Percentiles rank a stretch among this genome's conserved stretches.
phyloP scores from a whole-genome alignment of 345 rosid species.

The Citrus unshiu region DNA sequence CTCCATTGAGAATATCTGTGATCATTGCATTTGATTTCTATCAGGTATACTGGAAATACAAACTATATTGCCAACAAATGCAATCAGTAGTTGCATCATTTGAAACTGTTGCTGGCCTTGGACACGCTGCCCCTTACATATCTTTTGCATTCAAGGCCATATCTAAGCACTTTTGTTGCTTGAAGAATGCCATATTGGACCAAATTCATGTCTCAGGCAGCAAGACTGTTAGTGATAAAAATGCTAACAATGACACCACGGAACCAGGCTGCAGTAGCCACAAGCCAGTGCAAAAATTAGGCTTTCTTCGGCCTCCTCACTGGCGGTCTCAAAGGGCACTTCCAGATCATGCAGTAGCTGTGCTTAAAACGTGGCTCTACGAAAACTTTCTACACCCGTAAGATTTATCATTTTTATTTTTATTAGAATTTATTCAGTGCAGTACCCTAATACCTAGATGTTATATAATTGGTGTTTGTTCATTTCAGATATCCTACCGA shows the following conservation, averaged over 20 bases:
- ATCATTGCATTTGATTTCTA: background rate
- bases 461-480: background rate
- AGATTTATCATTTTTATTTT: constrained; percentile 2
- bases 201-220: constrained; percentile 30
- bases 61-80: constrained; percentile 35
- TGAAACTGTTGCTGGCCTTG: constrained; percentile 37
- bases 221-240: constrained; percentile 15
- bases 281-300: constrained; percentile 6
- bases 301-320: constrained; percentile 23
- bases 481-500: constrained; percentile 34
- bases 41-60: constrained; percentile 36
- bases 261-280: constrained; percentile 9
- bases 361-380: constrained; percentile 37
- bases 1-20: background rate
- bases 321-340: constrained; percentile 43
- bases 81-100: constrained; percentile 37
- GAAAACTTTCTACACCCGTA: constrained; percentile 47
- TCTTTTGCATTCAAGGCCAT: constrained; percentile 29
- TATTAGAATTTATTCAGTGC: background rate
- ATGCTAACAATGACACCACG: constrained; percentile 3
- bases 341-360: constrained; percentile 36
- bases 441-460: background rate
- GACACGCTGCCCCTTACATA: constrained; percentile 38
- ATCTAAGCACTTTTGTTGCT: constrained; percentile 29
- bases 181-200: constrained; percentile 36